phyloP scores from a whole-genome alignment of 2,329 filamentous ascomycete genomes.

The Elsinoe ampelina region DNA sequence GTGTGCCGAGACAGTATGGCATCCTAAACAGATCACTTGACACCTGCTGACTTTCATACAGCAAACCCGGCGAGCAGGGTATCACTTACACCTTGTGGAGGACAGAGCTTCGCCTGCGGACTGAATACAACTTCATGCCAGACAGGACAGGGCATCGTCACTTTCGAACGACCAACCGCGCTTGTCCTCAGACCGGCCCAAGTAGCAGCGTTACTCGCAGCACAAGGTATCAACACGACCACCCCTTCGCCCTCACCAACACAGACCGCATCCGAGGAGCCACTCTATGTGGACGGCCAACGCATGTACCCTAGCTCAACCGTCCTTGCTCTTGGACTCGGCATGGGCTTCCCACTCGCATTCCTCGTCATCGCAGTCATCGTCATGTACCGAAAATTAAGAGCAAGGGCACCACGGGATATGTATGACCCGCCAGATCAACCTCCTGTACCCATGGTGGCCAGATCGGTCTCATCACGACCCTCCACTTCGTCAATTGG shows the following conservation, averaged over 20 bases:
- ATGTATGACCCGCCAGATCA: slow-evolving; percentile 28
- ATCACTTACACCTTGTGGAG: slow-evolving; percentile 17
- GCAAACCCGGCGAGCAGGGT: slow-evolving; percentile 12
- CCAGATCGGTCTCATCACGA: slow-evolving; percentile 6
- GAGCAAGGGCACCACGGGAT: slow-evolving; percentile 20
- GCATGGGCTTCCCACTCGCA: slow-evolving; percentile 23
- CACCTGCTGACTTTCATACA: slow-evolving; percentile 11
- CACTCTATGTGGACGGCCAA: slow-evolving; percentile 19
- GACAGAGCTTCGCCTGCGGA: slow-evolving; percentile 24
- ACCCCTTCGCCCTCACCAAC: slow-evolving; percentile 12
- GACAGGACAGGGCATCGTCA: slow-evolving; percentile 20
- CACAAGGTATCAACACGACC: slow-evolving; percentile 16
- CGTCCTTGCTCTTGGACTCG: slow-evolving; percentile 24
- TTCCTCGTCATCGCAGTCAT: slow-evolving; percentile 20
- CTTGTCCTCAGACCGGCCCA: slow-evolving; percentile 24
- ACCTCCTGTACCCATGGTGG: slow-evolving; percentile 1
- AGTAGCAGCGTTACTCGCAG: slow-evolving; percentile 21
- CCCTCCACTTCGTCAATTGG: slow-evolving; percentile 18
- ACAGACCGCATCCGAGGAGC: slow-evolving; percentile 3
- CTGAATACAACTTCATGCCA: slow-evolving; percentile 21
- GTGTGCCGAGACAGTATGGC: slow-evolving; percentile 22
- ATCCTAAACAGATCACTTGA: background rate
- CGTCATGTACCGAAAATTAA: slow-evolving; percentile 19
- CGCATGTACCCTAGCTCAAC: slow-evolving; percentile 11
- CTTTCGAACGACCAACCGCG: slow-evolving; percentile 18